These are phyloP conservation scores for Aspergillus sp. DNA, from an alignment of 2,329 filamentous ascomycete genomes.

Conservation along the genomic window DNA sequence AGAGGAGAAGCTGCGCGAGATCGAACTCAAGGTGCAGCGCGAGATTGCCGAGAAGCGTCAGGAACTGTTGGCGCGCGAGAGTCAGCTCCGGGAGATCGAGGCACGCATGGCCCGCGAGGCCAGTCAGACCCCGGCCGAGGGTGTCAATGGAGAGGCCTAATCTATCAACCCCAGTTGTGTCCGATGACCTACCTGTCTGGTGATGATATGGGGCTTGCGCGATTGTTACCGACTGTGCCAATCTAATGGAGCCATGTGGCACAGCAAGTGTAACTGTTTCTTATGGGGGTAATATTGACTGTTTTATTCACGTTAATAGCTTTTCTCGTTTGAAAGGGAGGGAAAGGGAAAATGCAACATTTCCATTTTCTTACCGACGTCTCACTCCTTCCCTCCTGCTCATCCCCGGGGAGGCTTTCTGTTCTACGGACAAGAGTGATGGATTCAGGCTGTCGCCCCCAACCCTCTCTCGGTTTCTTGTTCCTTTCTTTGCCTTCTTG, in stretches of 20 bases:
- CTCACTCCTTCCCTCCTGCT: slow-evolving; percentile 17
- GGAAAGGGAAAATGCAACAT: slow-evolving; percentile 31
- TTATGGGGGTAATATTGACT: slow-evolving; percentile 40
- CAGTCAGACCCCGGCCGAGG: slow-evolving; percentile 41
- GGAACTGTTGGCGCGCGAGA: slow-evolving; percentile 94
- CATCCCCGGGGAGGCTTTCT: slow-evolving; percentile 2
- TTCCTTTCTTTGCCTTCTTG: slow-evolving; percentile 20
- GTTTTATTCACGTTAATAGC: slow-evolving; percentile 42
- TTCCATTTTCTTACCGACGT: slow-evolving; percentile 24
- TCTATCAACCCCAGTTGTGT: slow-evolving; percentile 14
- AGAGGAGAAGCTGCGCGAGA: slow-evolving; percentile 99
- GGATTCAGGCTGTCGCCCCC: slow-evolving; percentile 18
- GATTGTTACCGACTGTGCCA: slow-evolving; percentile 35
- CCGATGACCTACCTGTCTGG: slow-evolving; percentile 20
- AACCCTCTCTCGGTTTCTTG: slow-evolving; percentile 15
- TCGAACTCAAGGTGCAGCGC: slow-evolving; percentile 98
- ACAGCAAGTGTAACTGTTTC: slow-evolving; percentile 33
- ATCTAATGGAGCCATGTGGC: slow-evolving; percentile 34
- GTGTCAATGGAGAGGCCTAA: slow-evolving; percentile 38
- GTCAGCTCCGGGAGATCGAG: slow-evolving; percentile 97
- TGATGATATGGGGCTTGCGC: slow-evolving; percentile 12
- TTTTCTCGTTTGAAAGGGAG: slow-evolving; percentile 28
- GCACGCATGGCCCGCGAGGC: slow-evolving; percentile 92
- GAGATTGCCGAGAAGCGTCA: slow-evolving; percentile 99
- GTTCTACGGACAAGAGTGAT: slow-evolving; percentile 10